Conservation (phyloP, 441 rosid species). For the Populus trichocarpa region DNA sequence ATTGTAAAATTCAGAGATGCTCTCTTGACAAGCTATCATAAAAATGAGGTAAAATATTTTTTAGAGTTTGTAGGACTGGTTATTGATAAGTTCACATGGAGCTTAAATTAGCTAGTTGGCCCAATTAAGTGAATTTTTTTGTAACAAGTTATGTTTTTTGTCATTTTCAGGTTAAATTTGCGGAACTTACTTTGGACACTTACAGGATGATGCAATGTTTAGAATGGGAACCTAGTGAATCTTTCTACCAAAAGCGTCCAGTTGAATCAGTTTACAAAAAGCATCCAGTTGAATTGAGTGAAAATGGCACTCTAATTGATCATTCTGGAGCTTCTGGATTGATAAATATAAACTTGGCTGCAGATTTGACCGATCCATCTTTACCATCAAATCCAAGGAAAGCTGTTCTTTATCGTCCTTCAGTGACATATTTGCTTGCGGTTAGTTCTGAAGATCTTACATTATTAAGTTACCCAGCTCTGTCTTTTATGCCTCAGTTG, state of each 20-base stretch:
- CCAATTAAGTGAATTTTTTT: slow-evolving; percentile 24
- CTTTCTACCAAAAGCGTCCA: slow-evolving; percentile 57
- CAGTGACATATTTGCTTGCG: slow-evolving; percentile 76
- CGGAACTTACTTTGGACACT: slow-evolving; percentile 83
- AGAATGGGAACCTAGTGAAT: slow-evolving; percentile 94
- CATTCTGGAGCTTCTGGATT: slow-evolving; percentile 78
- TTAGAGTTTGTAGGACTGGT: slow-evolving; percentile 3
- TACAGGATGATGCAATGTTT: slow-evolving; percentile 91
- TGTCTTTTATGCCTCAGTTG: neutral
- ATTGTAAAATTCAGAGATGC: slow-evolving; percentile 78
- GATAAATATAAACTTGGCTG: slow-evolving; percentile 69
- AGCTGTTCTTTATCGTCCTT: slow-evolving; percentile 87
- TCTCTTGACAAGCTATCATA: slow-evolving; percentile 72
- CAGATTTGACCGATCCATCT: slow-evolving; percentile 68
- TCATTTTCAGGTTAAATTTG: slow-evolving; percentile 75
- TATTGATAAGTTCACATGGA: slow-evolving; percentile 17
- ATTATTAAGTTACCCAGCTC: slow-evolving; percentile 3
- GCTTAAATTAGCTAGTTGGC: neutral
- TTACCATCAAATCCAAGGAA: slow-evolving; percentile 88
- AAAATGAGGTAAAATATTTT: slow-evolving; percentile 58
- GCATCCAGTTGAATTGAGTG: slow-evolving; percentile 46
- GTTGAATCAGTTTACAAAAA: slow-evolving; percentile 48
- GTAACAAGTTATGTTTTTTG: slow-evolving; percentile 15
- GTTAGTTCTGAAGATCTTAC: slow-evolving; percentile 47
- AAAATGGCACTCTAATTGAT: slow-evolving; percentile 67